Base-by-base conservation (phyloP, 768 basidiomycete species). In the Leccinum broughii region DNA sequence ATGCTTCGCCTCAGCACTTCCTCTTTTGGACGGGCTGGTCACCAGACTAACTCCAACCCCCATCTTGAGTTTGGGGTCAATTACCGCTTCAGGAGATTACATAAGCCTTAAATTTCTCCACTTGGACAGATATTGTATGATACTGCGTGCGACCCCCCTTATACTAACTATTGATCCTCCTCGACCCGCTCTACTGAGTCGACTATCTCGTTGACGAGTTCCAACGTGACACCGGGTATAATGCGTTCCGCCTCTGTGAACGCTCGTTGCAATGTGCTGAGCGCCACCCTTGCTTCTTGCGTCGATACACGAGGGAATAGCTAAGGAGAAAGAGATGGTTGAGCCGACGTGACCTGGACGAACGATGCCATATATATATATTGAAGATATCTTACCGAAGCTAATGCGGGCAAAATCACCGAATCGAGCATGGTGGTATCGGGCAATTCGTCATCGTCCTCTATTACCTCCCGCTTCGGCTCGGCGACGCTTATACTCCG, bases 401-500 rank as follows among this genome's bases (percentile, higher is more conserved):
- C 92, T 67, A 98, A 88, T n/a, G 95, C 95, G 24, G 97, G 97
- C 30, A 98, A 77, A 55, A 98, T 88, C 32, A 99, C 96, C 3
- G 93, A 93, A 68, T 97, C 95, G 39, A 98, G 80, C 88, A 98
- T 96, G n/a, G 91, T 88, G 28, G 90, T 90, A 70, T 92, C 90
- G 5, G 89, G 85, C 48, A 90, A 58, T 39, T 78, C 80, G 0
- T 75, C 74, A 22, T 85, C 85, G 41, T 85, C 85, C 26, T 86
- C 85, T 32, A 32, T 32, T 24, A 79, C 56, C 15, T 79, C 76
- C 26, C 79, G 77, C 54, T 66, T 69, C 26, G 57, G 64, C 41
- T 67, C 68, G 32, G 75, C 72, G 68, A 82, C 63, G 75, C 63
- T 80, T 76, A 52, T 68, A 71, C 81, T 76, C 56, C 77, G 59